A percentile compares a stretch with the other conserved stretches of the same genome.
These are phyloP conservation scores for Glomus cerebriforme DNA, from an alignment of 192 early-diverging fungal genomes.

Conservation along the genomic window DNA sequence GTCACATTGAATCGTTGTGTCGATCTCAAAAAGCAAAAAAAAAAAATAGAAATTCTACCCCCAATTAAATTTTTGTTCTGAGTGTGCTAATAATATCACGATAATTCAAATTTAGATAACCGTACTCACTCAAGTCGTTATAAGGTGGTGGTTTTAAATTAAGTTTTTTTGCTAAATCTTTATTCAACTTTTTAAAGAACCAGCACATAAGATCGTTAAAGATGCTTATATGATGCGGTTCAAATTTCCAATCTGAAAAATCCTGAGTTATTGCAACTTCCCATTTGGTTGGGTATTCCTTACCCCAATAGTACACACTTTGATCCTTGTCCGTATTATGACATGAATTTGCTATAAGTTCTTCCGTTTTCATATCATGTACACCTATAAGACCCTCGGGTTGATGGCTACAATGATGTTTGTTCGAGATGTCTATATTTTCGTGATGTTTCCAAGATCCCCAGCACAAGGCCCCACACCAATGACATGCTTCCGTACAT, in stretches of 20 bases:
- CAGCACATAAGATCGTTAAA: slow-evolving; percentile 32
- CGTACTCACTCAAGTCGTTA: not conserved
- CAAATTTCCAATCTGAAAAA: slow-evolving; percentile 26
- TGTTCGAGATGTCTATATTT: not conserved
- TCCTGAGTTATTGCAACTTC: too few species aligned
- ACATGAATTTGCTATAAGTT: slow-evolving; percentile 1
- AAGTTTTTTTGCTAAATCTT: not conserved
- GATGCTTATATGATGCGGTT: not conserved
- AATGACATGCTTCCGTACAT: slow-evolving; percentile 21
- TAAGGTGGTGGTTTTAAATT: not conserved
- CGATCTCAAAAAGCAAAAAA: too few species aligned
- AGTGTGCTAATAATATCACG: slow-evolving; percentile 9
- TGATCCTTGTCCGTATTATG: not conserved
- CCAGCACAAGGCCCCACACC: slow-evolving; percentile 29
- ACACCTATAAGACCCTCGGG: not conserved
- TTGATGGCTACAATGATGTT: slow-evolving; percentile 33
- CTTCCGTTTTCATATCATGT: not conserved
- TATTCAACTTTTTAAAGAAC: slow-evolving; percentile 31
- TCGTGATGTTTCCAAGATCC: slow-evolving; percentile 12
- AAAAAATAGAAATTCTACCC: too few species aligned
- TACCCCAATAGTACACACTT: too few species aligned
- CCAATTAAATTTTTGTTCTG: slow-evolving; percentile 1
- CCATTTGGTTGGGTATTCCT: too few species aligned
- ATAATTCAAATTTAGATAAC: slow-evolving; percentile 2
- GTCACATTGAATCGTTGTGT: too few species aligned